Base-by-base conservation (phyloP, 192 early-diverging fungal species). In the Coemansia sp. region DNA sequence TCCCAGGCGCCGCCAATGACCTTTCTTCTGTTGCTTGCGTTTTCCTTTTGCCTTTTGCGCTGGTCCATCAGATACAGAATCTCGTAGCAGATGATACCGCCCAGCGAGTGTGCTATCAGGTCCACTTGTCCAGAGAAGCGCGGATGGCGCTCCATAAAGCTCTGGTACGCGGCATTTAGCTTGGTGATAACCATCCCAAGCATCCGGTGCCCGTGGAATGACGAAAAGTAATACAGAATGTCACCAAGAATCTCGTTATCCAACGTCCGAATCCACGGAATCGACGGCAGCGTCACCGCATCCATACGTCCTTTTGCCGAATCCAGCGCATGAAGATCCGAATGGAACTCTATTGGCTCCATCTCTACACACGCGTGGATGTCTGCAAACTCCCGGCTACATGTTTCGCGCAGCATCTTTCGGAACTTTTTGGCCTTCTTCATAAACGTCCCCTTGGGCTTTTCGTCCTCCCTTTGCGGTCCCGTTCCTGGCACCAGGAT, bases 21-120 rank as follows among this genome's bases (percentile, higher is more conserved):
- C n/a, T n/a, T n/a, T n/a, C n/a, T n/a, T 22, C 7, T 8, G 21
- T 16, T 48, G 46, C 9, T 72, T n/a, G 52, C 36, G 13, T 59
- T 43, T 40, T 42, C 19, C 59, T 13, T 18, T 26, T 15, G 21
- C n/a, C 45, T 18, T 9, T 26, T 39, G 36, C 70, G 54, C 56
- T 59, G 46, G 36, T 68, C 32, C 78, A 73, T 69, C 54, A 61
- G 62, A 42, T 70, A 71, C 39, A 92, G 58, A 42, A 92, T 88
- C 72, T 92, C 90, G 65, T 83, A 92, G 60, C 85, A 86, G 40
- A 89, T 84, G 1, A 92, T 71, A 8, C 90, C 90, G 21, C 90
- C 90, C 32, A 92, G 61, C 15, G 90, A 92, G 42, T 90, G 85
- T 8, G 88, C 89, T 40, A 89, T 80, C 8, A 92, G 72, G 22